Conservation (phyloP, 768 basidiomycete species). For the Naganishia onofrii region DNA sequence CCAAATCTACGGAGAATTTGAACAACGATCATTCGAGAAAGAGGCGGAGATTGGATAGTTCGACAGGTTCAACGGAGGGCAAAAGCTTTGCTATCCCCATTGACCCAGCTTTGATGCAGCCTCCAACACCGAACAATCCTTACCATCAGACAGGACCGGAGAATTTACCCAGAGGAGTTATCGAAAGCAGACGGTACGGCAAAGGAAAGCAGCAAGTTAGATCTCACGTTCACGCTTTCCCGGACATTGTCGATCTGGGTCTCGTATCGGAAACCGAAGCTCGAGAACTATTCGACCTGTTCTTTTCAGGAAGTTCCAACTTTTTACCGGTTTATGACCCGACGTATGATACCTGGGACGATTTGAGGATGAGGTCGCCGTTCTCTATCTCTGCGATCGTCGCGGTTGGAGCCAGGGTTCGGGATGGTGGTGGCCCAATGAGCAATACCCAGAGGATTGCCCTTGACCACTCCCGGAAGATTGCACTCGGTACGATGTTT, state of each 20-base stretch:
- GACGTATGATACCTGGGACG: slow-evolving; percentile 77
- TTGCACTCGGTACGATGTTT: slow-evolving; percentile 78
- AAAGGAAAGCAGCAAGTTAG: slow-evolving; percentile 33
- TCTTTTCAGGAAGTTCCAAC: slow-evolving; percentile 83
- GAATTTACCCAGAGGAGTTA: slow-evolving; percentile 6
- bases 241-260: slow-evolving; percentile 82
- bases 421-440: slow-evolving; percentile 78
- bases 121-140: slow-evolving; percentile 5
- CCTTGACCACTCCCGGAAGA: slow-evolving; percentile 78
- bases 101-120: slow-evolving; percentile 24
- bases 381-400: slow-evolving; percentile 91
- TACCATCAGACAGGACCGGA: slow-evolving; percentile 1
- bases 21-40: slow-evolving; percentile 33
- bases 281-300: slow-evolving; percentile 82
- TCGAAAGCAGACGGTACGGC: slow-evolving; percentile 27
- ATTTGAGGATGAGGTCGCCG: slow-evolving; percentile 80
- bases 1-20: neutral
- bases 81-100: slow-evolving; percentile 22
- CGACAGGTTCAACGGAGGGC: slow-evolving; percentile 32
- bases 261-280: slow-evolving; percentile 79
- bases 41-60: slow-evolving; percentile 36
- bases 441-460: slow-evolving; percentile 72
- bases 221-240: slow-evolving; percentile 61
- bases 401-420: slow-evolving; percentile 85
- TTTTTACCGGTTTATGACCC: slow-evolving; percentile 85